These are phyloP conservation scores for Quercus variabilis DNA, from an alignment of 306 rosid genomes.

Conservation along the genomic window DNA sequence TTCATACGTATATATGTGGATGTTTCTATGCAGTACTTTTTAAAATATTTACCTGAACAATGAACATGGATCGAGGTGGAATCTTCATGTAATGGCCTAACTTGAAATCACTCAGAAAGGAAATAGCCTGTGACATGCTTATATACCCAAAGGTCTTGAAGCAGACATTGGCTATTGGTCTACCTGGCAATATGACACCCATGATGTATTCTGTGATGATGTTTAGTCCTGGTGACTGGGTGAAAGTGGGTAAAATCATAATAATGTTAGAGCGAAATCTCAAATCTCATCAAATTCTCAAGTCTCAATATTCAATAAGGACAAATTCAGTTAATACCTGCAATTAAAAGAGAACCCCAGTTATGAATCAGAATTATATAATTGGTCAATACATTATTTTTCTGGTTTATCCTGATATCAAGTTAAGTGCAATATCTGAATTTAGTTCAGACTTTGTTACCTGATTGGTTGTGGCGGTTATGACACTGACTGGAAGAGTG, in stretches of 20 bases:
- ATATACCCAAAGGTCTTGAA: slow-evolving; percentile 82
- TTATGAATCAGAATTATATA: too few relatives aligned
- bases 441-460: background rate
- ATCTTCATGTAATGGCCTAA: slow-evolving; percentile 92
- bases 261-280: too few relatives aligned
- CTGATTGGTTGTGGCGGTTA: slow-evolving; percentile 45
- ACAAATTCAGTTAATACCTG: too few relatives aligned
- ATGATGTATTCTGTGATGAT: slow-evolving; percentile 73
- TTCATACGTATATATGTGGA: too few relatives aligned
- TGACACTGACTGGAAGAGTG: slow-evolving; percentile 39
- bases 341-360: too few relatives aligned
- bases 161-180: slow-evolving; percentile 86
- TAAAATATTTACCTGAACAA: slow-evolving; percentile 53
- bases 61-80: slow-evolving; percentile 83
- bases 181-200: slow-evolving; percentile 67
- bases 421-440: background rate
- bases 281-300: too few relatives aligned
- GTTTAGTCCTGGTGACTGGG: slow-evolving; percentile 70
- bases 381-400: too few relatives aligned
- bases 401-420: too few relatives aligned
- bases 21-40: too few relatives aligned
- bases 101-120: slow-evolving; percentile 82
- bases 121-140: slow-evolving; percentile 78
- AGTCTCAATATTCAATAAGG: too few relatives aligned
- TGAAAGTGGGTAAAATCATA: background rate